Evolutionary conservation across 2,329 filamentous ascomycete genomes (phyloP).

Genomic region (Fusarium incarnatum): DNA sequence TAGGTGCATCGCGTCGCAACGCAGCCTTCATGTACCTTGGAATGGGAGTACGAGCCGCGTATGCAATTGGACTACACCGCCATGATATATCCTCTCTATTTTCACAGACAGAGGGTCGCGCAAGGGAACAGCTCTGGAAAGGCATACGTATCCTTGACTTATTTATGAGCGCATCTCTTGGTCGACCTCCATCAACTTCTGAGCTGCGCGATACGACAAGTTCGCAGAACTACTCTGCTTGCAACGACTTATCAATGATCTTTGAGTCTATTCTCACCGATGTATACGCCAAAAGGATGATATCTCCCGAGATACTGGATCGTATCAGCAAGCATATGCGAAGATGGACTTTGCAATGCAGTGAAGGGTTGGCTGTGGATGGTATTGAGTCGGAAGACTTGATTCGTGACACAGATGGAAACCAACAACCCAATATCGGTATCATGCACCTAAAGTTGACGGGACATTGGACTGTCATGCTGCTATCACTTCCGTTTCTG

Average conservation of each 20-base stretch:
- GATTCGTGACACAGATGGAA: conserved; percentile 28
- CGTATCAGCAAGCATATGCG: conserved; percentile 42
- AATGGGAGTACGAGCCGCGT: conserved; percentile 53
- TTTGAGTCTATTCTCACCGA: conserved; percentile 53
- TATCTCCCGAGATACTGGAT: conserved; percentile 47
- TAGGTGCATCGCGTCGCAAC: conserved; percentile 51
- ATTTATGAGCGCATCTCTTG: conserved; percentile 51
- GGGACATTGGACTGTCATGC: conserved; percentile 55
- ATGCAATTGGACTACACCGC: conserved; percentile 50
- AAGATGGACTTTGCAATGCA: conserved; percentile 41
- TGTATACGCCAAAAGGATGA: conserved; percentile 51
- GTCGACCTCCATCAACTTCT: conserved; percentile 50
- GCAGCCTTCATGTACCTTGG: conserved; percentile 55
- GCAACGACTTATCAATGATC: conserved; percentile 52
- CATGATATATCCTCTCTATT: conserved; percentile 48
- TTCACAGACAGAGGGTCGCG: conserved; percentile 37
- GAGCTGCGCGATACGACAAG: conserved; percentile 46
- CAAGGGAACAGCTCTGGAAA: conserved; percentile 51
- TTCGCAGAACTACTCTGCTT: conserved; percentile 43
- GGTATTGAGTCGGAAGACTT: conserved; percentile 40
- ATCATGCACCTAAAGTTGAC: conserved; percentile 51
- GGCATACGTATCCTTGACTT: conserved; percentile 50
- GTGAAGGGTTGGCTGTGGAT: conserved; percentile 31
- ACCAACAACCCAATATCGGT: conserved; percentile 41
- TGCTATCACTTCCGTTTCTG: conserved; percentile 53